phyloP scores from a whole-genome alignment of 495 filamentous ascomycete genomes.

The Pyrenopolyporus hunteri region DNA sequence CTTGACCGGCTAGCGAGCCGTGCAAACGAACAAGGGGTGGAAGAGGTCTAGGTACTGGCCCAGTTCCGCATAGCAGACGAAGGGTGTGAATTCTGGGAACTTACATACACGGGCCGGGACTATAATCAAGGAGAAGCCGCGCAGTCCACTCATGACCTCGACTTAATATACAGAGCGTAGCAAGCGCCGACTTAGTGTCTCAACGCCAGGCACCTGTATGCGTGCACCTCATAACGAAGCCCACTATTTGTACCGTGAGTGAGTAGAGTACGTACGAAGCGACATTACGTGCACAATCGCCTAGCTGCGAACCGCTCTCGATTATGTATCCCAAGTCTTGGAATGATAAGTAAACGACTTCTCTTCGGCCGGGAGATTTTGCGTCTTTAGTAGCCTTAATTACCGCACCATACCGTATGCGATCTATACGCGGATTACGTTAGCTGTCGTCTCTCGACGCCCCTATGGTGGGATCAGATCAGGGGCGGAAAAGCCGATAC shows the following conservation, averaged over 20 bases:
- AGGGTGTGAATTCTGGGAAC: constrained; percentile 33
- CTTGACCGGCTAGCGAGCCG: constrained; percentile 36
- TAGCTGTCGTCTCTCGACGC: constrained; percentile 5
- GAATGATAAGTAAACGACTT: constrained; percentile 28
- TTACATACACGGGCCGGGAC: constrained; percentile 38
- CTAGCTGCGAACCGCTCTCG: constrained; percentile 21
- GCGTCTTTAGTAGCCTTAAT: not conserved
- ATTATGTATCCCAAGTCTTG: constrained; percentile 18
- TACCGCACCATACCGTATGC: constrained; percentile 6
- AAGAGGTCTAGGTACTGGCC: constrained; percentile 13
- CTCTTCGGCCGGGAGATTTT: constrained; percentile 4
- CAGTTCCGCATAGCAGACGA: constrained; percentile 11
- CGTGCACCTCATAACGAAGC: constrained; percentile 32
- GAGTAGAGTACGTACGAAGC: constrained; percentile 19
- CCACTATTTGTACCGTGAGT: constrained; percentile 37
- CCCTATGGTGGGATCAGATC: constrained; percentile 17
- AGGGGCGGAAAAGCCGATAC: constrained; percentile 31
- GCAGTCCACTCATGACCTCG: constrained; percentile 39
- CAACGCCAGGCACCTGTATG: constrained; percentile 34
- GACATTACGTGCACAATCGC: constrained; percentile 16
- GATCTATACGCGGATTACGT: too few relatives aligned
- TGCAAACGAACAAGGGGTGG: constrained; percentile 27
- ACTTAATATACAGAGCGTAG: constrained; percentile 44
- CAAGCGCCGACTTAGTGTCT: constrained; percentile 39
- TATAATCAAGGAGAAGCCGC: constrained; percentile 31